These are phyloP conservation scores for Guyanaporus albipodus DNA, from an alignment of 768 basidiomycete genomes.

Conservation along the genomic window DNA sequence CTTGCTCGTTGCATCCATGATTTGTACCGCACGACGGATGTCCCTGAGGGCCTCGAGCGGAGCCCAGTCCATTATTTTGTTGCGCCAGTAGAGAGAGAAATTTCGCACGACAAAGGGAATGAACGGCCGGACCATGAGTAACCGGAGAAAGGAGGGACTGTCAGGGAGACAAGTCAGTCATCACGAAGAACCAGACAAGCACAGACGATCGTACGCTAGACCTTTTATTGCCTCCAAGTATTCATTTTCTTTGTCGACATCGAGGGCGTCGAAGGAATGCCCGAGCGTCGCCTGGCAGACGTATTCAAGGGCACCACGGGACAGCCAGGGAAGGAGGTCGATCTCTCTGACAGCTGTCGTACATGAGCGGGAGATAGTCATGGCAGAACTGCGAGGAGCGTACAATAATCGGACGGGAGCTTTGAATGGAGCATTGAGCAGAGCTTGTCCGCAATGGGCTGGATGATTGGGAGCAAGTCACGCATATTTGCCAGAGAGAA, in stretches of 20 bases:
- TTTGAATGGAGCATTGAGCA: slow-evolving; percentile 16
- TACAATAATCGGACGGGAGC: slow-evolving; percentile 24
- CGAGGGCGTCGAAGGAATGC: slow-evolving; percentile 30
- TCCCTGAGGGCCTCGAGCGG: slow-evolving; percentile 28
- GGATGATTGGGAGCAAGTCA: slow-evolving; percentile 27
- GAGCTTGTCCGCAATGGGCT: slow-evolving; percentile 32
- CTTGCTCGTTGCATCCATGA: slow-evolving; percentile 30
- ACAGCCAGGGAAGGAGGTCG: slow-evolving; percentile 33
- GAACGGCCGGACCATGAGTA: slow-evolving; percentile 32
- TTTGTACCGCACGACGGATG: slow-evolving; percentile 22
- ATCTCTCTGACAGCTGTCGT: slow-evolving; percentile 27
- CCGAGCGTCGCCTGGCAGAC: slow-evolving; percentile 34
- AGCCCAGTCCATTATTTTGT: slow-evolving; percentile 32
- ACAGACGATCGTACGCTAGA: slow-evolving; percentile 26
- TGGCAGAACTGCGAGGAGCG: background rate
- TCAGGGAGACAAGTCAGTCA: background rate
- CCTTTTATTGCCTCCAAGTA: slow-evolving; percentile 29
- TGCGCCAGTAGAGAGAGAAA: slow-evolving; percentile 28
- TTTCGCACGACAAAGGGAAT: slow-evolving; percentile 29
- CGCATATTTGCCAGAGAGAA: slow-evolving; percentile 32
- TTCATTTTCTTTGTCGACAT: slow-evolving; percentile 21
- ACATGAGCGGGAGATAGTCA: background rate
- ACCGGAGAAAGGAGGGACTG: slow-evolving; percentile 25
- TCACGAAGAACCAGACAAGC: background rate
- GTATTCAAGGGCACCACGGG: slow-evolving; percentile 35